Conservation (phyloP, 2,329 filamentous ascomycete species). For the Aspergillus flavus region DNA sequence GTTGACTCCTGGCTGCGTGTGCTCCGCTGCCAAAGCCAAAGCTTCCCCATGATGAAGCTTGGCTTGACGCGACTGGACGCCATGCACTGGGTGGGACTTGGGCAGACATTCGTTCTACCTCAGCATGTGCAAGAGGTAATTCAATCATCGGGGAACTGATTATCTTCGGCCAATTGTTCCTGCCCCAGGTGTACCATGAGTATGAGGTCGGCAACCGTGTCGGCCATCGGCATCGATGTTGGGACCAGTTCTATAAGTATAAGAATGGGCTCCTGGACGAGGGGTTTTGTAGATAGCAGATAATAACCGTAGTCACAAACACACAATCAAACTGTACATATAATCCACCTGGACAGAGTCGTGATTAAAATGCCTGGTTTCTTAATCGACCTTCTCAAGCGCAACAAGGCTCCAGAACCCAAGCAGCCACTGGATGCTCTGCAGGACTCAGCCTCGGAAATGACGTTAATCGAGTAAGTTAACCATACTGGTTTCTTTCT, state of each 20-base stretch:
- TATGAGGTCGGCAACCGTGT: not conserved
- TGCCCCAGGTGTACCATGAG: not conserved
- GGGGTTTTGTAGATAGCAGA: slow-evolving; percentile 1
- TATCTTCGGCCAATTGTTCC: not conserved
- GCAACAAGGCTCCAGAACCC: not conserved
- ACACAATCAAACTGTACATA: not conserved
- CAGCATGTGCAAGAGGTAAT: slow-evolving; percentile 27
- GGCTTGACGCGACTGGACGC: slow-evolving; percentile 35
- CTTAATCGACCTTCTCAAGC: slow-evolving; percentile 3
- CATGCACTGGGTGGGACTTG: slow-evolving; percentile 31
- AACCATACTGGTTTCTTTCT: not conserved
- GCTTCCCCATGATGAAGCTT: slow-evolving; percentile 34
- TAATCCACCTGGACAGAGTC: not conserved
- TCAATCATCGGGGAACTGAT: not conserved
- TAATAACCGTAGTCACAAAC: not conserved
- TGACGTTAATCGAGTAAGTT: slow-evolving; percentile 13
- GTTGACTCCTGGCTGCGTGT: slow-evolving; percentile 34
- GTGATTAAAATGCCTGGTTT: slow-evolving; percentile 1
- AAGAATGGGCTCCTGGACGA: not conserved
- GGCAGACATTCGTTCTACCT: slow-evolving; percentile 29
- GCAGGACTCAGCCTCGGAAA: slow-evolving; percentile 7
- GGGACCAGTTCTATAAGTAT: not conserved
- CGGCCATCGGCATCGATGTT: not conserved
- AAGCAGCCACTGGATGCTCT: not conserved
- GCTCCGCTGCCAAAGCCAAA: slow-evolving; percentile 31